Conservation (phyloP, 176 grass and related monocot species). For the Tuctoria greenei region DNA sequence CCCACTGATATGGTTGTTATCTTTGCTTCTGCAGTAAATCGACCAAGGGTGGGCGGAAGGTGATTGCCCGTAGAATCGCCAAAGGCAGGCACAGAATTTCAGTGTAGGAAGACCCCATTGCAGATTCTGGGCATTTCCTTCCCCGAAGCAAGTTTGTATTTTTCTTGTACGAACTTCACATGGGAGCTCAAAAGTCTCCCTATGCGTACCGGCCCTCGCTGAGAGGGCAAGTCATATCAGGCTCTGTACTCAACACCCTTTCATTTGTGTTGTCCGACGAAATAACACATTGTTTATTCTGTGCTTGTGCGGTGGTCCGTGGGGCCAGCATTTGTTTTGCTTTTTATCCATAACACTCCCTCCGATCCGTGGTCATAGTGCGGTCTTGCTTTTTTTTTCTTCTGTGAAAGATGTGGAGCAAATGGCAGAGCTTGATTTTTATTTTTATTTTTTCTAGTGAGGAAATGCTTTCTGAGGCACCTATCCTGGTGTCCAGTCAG, state of each 20-base stretch:
- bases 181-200: background rate
- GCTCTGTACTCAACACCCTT: constrained; percentile 10
- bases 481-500: background rate
- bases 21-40: constrained; percentile 44
- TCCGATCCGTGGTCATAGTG: background rate
- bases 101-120: constrained; percentile 34
- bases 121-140: background rate
- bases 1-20: background rate
- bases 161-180: background rate
- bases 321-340: background rate
- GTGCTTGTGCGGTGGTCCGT: background rate
- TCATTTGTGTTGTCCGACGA: background rate
- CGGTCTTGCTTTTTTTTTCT: constrained; percentile 4
- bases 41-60: constrained; percentile 75
- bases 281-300: background rate
- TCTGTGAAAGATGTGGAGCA: background rate
- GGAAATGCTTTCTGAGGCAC: constrained; percentile 15
- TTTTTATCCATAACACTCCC: background rate
- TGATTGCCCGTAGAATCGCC: constrained; percentile 80
- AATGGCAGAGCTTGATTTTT: background rate
- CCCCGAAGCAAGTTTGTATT: constrained; percentile 14
- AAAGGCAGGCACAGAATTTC: constrained; percentile 80
- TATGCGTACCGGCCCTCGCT: background rate
- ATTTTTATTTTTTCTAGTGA: constrained; percentile 24
- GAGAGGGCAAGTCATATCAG: background rate